phyloP scores from a whole-genome alignment of 2,329 filamentous ascomycete genomes.

The Leptographium lundbergii region DNA sequence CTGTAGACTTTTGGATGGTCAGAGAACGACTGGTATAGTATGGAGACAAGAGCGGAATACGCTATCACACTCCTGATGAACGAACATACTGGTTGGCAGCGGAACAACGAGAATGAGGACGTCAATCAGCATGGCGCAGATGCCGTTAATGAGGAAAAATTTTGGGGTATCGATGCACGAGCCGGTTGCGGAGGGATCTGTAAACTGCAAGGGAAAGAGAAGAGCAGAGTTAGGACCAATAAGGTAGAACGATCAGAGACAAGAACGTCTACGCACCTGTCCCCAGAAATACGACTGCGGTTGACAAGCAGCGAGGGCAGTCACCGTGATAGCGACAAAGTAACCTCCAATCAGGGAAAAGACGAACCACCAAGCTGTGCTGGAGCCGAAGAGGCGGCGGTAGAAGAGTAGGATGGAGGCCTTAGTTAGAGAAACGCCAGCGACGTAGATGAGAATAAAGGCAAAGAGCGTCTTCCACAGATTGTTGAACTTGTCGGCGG shows the following conservation, averaged over 20 bases:
- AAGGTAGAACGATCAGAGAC: neutral
- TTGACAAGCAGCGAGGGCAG: neutral
- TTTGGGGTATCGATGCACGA: neutral
- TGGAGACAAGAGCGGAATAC: neutral
- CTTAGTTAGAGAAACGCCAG: neutral
- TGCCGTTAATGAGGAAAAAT: constrained; percentile 1
- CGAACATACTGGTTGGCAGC: neutral
- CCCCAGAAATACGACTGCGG: neutral
- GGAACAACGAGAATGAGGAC: neutral
- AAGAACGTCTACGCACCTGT: neutral
- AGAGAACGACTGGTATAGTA: neutral
- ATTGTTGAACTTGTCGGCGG: neutral
- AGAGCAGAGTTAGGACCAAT: neutral
- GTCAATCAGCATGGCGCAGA: constrained; percentile 1
- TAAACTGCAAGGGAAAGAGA: neutral
- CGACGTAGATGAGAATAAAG: neutral
- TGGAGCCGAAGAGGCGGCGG: neutral
- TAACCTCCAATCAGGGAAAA: neutral
- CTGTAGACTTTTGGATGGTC: neutral
- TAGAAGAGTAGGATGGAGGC: neutral
- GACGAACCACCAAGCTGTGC: neutral
- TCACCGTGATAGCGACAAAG: neutral
- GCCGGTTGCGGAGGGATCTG: neutral
- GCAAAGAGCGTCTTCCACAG: neutral
- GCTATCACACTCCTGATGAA: neutral